phyloP scores from a whole-genome alignment of 345 rosid genomes.

The Ceriops decandra region DNA sequence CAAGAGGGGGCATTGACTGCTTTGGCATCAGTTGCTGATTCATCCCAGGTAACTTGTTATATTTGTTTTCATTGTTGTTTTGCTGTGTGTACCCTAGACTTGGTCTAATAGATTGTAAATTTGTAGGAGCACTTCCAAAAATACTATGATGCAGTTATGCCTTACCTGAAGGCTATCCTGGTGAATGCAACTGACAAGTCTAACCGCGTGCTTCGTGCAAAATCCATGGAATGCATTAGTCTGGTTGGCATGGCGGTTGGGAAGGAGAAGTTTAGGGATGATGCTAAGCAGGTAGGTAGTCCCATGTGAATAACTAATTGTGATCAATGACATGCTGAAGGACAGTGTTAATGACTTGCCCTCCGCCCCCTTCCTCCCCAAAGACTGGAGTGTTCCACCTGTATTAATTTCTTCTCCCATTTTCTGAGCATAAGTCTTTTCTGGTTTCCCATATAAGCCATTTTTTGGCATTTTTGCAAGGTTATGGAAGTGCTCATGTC shows the following conservation, averaged over 20 bases:
- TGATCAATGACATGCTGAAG: too few species aligned
- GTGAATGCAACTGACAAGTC: conserved; percentile 89
- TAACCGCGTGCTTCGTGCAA: conserved; percentile 92
- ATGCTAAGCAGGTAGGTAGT: conserved; percentile 77
- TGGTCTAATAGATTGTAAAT: conserved; percentile 7
- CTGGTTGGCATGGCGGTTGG: conserved; percentile 99
- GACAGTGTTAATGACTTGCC: too few species aligned
- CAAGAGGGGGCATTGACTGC: conserved; percentile 99
- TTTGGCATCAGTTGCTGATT: conserved; percentile 96
- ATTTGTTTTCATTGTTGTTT: not conserved
- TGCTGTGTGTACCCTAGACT: not conserved
- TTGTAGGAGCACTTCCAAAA: conserved; percentile 91
- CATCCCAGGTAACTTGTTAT: conserved; percentile 67
- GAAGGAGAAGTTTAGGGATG: conserved; percentile 86
- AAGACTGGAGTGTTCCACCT: too few species aligned
- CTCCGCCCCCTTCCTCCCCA: too few species aligned
- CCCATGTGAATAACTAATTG: too few species aligned
- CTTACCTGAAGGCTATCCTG: conserved; percentile 81
- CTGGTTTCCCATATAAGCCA: not conserved
- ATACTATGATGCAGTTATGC: conserved; percentile 95
- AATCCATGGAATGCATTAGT: conserved; percentile 98
- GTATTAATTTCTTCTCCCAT: too few species aligned
- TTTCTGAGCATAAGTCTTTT: too few species aligned
- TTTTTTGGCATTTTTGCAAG: conserved; percentile 29
- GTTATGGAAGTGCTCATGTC: conserved; percentile 99